Base-by-base conservation (phyloP, 768 basidiomycete species). In the Asterophora lycoperdoides region DNA sequence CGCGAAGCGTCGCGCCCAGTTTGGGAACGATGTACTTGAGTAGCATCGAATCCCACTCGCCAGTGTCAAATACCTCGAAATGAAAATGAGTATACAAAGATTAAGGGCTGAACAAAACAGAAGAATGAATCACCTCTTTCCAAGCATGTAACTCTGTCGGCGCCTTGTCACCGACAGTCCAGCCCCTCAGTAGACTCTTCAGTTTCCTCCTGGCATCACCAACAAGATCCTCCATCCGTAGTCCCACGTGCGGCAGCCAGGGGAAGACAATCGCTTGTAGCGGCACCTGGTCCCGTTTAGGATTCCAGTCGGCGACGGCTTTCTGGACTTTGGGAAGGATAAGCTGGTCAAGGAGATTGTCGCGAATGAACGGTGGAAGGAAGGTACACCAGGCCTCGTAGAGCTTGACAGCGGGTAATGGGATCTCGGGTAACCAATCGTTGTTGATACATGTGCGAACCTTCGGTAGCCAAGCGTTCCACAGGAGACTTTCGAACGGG, bases 321-420 rank as follows among this genome's bases (percentile, higher is more conserved):
- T 84, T 83, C 41, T 86, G 79, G 2, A 99, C 79, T 67, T 98
- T 99, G 1, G 96, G 96, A 17, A 99, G 72, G 38, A 99, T 79
- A 18, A 99, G 82, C 64, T 99, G 96, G 62, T 97, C 94, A 53
- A 99, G 80, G 51, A 99, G 76, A 62, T 97, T 99, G 69, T 97
- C 94, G 45, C 82, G 80, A 51, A 99, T 84, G 69, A 97, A 99
- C 0, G 78, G 78, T 0, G 96, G 96, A 1, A 98, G 75, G 54
- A 95, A 81, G 1, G 81, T 77, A 1, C 84, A 79, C 96, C 96
- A 98, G 0, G 82, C 76, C 66, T 95, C 90, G 60, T 93, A 89
- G 2, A 99, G 71, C 41, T 78, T 81, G 33, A 97, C 80, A 4
- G 85, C 90, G 11, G 89, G 83, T 13, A 79, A 69, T 3, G 93